phyloP scores from a whole-genome alignment of 2,329 filamentous ascomycete species.

The Trichoderma citrinoviride region DNA sequence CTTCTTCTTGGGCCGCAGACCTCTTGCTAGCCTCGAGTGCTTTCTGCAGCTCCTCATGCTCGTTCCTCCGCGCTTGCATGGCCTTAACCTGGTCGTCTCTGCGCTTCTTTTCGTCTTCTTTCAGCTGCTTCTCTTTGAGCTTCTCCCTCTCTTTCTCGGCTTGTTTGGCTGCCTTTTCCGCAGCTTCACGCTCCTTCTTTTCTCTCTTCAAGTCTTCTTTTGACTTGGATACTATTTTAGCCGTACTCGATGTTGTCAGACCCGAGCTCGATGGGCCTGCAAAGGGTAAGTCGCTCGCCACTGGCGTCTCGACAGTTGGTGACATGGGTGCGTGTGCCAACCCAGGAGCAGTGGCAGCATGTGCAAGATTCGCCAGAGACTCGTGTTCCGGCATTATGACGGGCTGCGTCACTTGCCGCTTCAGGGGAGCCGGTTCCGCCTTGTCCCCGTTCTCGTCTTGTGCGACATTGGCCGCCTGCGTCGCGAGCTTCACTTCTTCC shows the following conservation, averaged over 20 bases:
- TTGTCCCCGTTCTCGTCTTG: slow-evolving; percentile 45
- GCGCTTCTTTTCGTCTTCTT: slow-evolving; percentile 34
- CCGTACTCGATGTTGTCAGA: slow-evolving; percentile 27
- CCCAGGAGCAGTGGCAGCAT: slow-evolving; percentile 60
- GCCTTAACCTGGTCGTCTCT: slow-evolving; percentile 56
- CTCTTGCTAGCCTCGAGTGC: slow-evolving; percentile 66
- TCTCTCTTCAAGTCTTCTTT: slow-evolving; percentile 64
- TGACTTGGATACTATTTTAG: slow-evolving; percentile 37
- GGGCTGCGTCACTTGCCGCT: slow-evolving; percentile 52
- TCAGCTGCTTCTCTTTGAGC: slow-evolving; percentile 45
- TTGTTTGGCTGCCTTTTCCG: slow-evolving; percentile 51
- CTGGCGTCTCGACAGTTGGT: not conserved
- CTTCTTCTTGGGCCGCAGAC: slow-evolving; percentile 54
- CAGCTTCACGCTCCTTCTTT: slow-evolving; percentile 63
- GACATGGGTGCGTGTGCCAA: not conserved
- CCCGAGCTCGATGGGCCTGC: not conserved
- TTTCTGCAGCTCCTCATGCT: slow-evolving; percentile 60
- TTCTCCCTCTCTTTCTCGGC: slow-evolving; percentile 46
- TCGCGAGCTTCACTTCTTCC: slow-evolving; percentile 58
- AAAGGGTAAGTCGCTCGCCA: not conserved
- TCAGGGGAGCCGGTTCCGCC: slow-evolving; percentile 45
- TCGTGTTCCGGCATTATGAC: slow-evolving; percentile 46
- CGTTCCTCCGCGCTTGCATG: slow-evolving; percentile 51
- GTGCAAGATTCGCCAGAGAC: slow-evolving; percentile 58
- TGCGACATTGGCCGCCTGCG: slow-evolving; percentile 55